A percentile compares a stretch with the other conserved stretches of the same genome.
These are phyloP conservation scores for Xerocomus nothofagi DNA, from an alignment of 1,284 basidiomycete genomes.

Conservation along the genomic window DNA sequence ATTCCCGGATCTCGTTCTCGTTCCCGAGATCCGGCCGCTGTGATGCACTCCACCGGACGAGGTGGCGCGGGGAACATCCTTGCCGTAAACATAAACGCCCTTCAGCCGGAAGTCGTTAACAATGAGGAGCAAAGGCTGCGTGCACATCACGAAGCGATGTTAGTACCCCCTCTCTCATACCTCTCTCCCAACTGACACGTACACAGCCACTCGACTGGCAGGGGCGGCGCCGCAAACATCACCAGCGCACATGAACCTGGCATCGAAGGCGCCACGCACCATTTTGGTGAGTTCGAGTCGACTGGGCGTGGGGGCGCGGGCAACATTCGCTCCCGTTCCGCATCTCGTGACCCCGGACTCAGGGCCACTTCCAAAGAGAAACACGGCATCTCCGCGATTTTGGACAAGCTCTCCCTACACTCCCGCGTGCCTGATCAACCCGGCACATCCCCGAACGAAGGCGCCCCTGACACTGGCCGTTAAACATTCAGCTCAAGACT, in stretches of 20 bases:
- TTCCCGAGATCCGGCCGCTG: constrained; percentile 34
- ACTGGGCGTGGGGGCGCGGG: constrained; percentile 74
- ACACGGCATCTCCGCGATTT: constrained; percentile 32
- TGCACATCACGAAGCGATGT: constrained; percentile 42
- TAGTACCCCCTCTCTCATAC: constrained; percentile 23
- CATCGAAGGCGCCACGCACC: constrained; percentile 38
- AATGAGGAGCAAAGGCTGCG: constrained; percentile 46
- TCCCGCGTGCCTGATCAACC: not conserved
- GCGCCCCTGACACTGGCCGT: not conserved
- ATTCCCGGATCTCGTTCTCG: constrained; percentile 35
- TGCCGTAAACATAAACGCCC: constrained; percentile 29
- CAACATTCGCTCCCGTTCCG: constrained; percentile 58
- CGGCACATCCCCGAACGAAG: not conserved
- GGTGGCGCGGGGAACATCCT: constrained; percentile 70
- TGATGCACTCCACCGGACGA: constrained; percentile 55
- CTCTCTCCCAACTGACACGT: not conserved
- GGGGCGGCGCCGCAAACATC: constrained; percentile 68
- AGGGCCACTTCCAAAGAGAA: constrained; percentile 34
- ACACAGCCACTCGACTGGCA: constrained; percentile 63
- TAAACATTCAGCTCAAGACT: not conserved
- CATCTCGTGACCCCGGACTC: constrained; percentile 37
- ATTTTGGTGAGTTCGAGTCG: constrained; percentile 39
- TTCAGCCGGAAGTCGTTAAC: constrained; percentile 37
- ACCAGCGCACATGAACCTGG: constrained; percentile 41
- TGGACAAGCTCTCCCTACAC: constrained; percentile 28